A percentile compares a stretch with the other conserved stretches of the same genome.
phyloP scores from a whole-genome alignment of 2,329 filamentous ascomycete species.

The Xylariaceae sp. region DNA sequence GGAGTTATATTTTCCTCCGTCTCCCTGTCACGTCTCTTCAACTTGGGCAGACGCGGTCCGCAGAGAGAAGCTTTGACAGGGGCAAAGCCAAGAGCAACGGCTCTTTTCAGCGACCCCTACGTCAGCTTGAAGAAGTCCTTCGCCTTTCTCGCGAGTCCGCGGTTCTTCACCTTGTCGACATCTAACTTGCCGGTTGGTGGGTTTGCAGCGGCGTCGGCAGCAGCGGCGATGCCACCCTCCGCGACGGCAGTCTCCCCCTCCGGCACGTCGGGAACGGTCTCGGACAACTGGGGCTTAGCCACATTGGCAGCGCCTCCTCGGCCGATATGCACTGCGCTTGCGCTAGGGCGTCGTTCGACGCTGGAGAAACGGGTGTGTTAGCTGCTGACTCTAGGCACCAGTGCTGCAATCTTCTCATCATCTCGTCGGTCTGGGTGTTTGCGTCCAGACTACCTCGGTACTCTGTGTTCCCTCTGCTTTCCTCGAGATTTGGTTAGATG shows the following conservation, averaged over 20 bases:
- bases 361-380: conserved; percentile 32
- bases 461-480: too few relatives aligned
- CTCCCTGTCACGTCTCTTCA: too few relatives aligned
- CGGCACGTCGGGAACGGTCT: background rate
- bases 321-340: conserved; percentile 62
- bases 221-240: conserved; percentile 28
- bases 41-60: too few relatives aligned
- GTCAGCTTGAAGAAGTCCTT: conserved; percentile 50
- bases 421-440: too few relatives aligned
- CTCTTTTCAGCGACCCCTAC: conserved; percentile 26
- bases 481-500: background rate
- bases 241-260: conserved; percentile 1
- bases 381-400: background rate
- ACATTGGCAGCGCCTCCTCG: conserved; percentile 74
- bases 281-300: conserved; percentile 38
- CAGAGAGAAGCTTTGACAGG: too few relatives aligned
- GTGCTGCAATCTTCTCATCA: background rate
- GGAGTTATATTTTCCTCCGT: too few relatives aligned
- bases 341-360: conserved; percentile 52
- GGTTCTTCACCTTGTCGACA: background rate
- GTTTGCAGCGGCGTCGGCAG: conserved; percentile 22
- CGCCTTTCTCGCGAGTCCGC: conserved; percentile 40
- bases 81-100: too few relatives aligned
- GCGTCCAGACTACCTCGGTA: too few relatives aligned
- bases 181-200: conserved; percentile 2